These are phyloP conservation scores for Pseudogymnoascus sp. DNA, from an alignment of 2,329 filamentous ascomycete species.

Conservation along the genomic window DNA sequence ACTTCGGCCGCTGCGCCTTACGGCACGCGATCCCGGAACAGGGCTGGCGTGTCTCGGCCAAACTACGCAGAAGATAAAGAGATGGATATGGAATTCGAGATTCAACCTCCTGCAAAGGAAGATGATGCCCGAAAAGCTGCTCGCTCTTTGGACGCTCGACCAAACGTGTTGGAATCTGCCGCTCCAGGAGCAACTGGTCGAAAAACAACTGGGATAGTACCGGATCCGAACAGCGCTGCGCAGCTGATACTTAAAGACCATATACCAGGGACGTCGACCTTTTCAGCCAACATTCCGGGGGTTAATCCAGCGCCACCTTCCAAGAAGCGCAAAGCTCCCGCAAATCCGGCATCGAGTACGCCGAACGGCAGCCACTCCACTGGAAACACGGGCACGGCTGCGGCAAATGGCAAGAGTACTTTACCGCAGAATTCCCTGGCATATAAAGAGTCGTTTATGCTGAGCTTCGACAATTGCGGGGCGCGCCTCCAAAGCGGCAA, in stretches of 20 bases:
- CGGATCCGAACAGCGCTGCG: constrained; percentile 20
- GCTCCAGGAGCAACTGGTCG: constrained; percentile 28
- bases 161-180: constrained; percentile 15
- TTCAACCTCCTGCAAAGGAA: constrained; percentile 48
- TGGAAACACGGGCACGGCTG: constrained; percentile 6
- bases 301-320: constrained; percentile 39
- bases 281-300: constrained; percentile 40
- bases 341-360: constrained; percentile 23
- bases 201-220: constrained; percentile 30
- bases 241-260: constrained; percentile 34
- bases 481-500: constrained; percentile 65
- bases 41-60: constrained; percentile 67
- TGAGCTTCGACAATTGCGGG: constrained; percentile 72
- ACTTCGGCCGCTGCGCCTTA: constrained; percentile 39
- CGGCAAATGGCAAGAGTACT: not conserved
- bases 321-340: constrained; percentile 77
- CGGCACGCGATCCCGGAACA: constrained; percentile 89
- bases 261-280: constrained; percentile 52
- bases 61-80: constrained; percentile 97
- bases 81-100: constrained; percentile 82
- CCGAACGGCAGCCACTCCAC: constrained; percentile 12
- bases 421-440: not conserved
- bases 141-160: constrained; percentile 29
- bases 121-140: constrained; percentile 51
- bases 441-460: constrained; percentile 69